Conservation (phyloP, 2,329 filamentous ascomycete genomes). For the Fusarium protoensiforme region DNA sequence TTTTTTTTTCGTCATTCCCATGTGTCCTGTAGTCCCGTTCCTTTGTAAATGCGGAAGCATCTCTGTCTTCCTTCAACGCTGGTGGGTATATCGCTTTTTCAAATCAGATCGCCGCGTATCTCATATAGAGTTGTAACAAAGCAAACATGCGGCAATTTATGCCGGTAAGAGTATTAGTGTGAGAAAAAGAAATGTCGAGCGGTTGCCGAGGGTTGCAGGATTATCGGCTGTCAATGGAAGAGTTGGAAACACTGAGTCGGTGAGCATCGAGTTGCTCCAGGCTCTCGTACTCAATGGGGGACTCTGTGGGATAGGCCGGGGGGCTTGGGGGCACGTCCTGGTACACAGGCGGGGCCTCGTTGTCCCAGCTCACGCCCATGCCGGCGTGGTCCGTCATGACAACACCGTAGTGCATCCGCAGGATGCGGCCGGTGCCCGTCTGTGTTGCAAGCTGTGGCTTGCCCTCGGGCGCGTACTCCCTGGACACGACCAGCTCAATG, state of each 20-base stretch:
- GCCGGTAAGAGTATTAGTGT: conserved; percentile 12
- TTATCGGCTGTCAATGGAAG: conserved; percentile 30
- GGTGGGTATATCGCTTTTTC: conserved; percentile 43
- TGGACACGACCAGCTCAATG: conserved; percentile 92
- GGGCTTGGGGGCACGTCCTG: conserved; percentile 91
- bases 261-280: conserved; percentile 49
- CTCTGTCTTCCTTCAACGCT: conserved; percentile 41
- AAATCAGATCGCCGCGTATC: conserved; percentile 43
- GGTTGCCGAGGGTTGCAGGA: background rate
- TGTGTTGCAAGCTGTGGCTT: conserved; percentile 78
- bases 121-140: conserved; percentile 37
- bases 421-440: conserved; percentile 88
- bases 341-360: conserved; percentile 93
- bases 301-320: conserved; percentile 69
- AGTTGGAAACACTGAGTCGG: conserved; percentile 39
- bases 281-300: conserved; percentile 53
- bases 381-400: conserved; percentile 85
- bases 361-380: conserved; percentile 95
- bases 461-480: conserved; percentile 83
- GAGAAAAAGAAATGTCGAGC: conserved; percentile 7
- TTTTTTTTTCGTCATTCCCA: conserved; percentile 31
- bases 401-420: conserved; percentile 91
- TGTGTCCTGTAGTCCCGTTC: conserved; percentile 42
- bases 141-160: conserved; percentile 16
- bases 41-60: conserved; percentile 39